Evolutionary conservation across 164 flowering plant species (phyloP), one percentile per base, ranked within the genome.

Genomic region (Taxillus chinensis): DNA sequence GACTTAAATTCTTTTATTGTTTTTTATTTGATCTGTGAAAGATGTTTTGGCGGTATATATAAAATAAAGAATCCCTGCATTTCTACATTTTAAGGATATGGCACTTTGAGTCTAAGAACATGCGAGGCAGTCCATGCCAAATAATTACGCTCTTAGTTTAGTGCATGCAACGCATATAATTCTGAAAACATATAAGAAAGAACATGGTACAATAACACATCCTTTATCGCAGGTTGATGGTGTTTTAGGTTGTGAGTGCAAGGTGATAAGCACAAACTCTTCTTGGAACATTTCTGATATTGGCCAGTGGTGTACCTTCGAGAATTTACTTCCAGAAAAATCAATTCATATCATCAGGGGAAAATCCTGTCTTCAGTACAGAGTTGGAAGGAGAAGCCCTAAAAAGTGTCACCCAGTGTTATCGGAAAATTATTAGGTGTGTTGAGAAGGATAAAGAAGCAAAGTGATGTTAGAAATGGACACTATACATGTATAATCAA

Each of bases 201-300:
- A 27, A 27, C 27, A 27, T 27, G 27, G 27, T 27, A 27, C 27
- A 27, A 27, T 27, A 27, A 27, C 27, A 27, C 27, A 27, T 27
- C 70, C 53, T 59, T 15, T 42, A 54, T 68, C 38, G 49, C 73
- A 89, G 99, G 99, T 95, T 69, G 96, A 89, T 74, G 85, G 93
- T 60, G 84, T 95, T 68, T 65, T 95, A 54, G 99, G 96, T 5
- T 89, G 99, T 79, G 97, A 60, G 65, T 82, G 53, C 82, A 67
- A 74, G 73, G 70, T 63, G 64, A 63, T 69, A 27, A 65, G 57
- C 15, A 46, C 53, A 51, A 59, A 27, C 45, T 74, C 82, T 57
- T 64, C 64, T 56, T 17, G 46, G 68, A 62, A 70, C 45, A 59
- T 61, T 37, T 63, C 81, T 67, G 56, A 57, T 53, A 8, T 68